Conservation (phyloP, 495 filamentous ascomycete species). For the Xylaria cubensis region DNA sequence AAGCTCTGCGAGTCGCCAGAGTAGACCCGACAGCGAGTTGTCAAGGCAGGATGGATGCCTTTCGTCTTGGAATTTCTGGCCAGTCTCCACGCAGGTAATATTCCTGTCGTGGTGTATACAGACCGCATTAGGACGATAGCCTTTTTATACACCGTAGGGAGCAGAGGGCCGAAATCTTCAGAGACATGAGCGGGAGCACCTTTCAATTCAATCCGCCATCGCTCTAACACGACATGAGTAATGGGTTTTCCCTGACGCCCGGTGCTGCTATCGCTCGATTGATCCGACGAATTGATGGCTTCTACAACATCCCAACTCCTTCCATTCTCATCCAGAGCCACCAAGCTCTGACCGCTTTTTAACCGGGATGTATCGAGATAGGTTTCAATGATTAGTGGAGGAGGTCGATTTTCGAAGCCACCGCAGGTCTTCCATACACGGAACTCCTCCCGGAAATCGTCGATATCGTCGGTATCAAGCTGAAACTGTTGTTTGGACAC, state of each 20-base stretch:
- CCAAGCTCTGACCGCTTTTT: slow-evolving; percentile 83
- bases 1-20: slow-evolving; percentile 59
- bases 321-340: slow-evolving; percentile 84
- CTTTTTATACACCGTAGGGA: slow-evolving; percentile 95
- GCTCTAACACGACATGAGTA: slow-evolving; percentile 81
- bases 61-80: slow-evolving; percentile 73
- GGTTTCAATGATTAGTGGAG: slow-evolving; percentile 87
- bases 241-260: slow-evolving; percentile 51
- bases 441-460: slow-evolving; percentile 80
- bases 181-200: slow-evolving; percentile 53
- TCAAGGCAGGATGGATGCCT: slow-evolving; percentile 66
- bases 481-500: slow-evolving; percentile 72
- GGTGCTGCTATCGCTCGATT: slow-evolving; percentile 59
- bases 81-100: slow-evolving; percentile 90
- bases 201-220: slow-evolving; percentile 86
- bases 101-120: slow-evolving; percentile 81
- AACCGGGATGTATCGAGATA: slow-evolving; percentile 83
- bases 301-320: slow-evolving; percentile 92
- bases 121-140: slow-evolving; percentile 92
- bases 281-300: slow-evolving; percentile 70
- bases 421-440: slow-evolving; percentile 79
- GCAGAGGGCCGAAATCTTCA: slow-evolving; percentile 69
- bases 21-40: slow-evolving; percentile 79
- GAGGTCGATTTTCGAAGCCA: slow-evolving; percentile 76
- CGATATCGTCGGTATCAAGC: slow-evolving; percentile 90